A percentile compares a stretch with the other conserved stretches of the same genome.
phyloP scores from a whole-genome alignment of 2,329 filamentous ascomycete species.

The Sphaerulina populicola region DNA sequence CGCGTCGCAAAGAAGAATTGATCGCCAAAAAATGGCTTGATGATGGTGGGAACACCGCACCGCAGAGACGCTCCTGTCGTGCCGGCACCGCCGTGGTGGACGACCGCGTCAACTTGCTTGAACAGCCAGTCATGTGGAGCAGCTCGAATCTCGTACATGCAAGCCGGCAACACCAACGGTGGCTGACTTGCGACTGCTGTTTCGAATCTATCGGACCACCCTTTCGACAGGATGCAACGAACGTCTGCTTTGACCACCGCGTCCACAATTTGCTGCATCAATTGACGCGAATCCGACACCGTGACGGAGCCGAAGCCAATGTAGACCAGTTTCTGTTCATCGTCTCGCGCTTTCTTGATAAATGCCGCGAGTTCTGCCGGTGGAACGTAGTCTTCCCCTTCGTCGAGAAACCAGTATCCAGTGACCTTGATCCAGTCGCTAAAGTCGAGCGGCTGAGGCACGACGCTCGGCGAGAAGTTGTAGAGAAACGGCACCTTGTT shows the following conservation, averaged over 20 bases:
- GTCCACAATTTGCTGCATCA: constrained; percentile 89
- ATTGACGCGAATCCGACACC: constrained; percentile 75
- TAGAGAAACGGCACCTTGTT: constrained; percentile 98
- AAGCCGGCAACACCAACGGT: constrained; percentile 63
- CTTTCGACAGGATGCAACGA: constrained; percentile 88
- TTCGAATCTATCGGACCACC: constrained; percentile 81
- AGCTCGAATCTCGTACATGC: constrained; percentile 80
- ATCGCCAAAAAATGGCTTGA: constrained; percentile 95
- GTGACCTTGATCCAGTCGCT: constrained; percentile 97
- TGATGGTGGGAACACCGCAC: constrained; percentile 85
- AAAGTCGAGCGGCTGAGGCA: constrained; percentile 89
- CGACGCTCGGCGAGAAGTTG: constrained; percentile 90
- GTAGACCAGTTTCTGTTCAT: constrained; percentile 88
- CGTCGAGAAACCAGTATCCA: constrained; percentile 95
- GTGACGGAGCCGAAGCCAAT: constrained; percentile 96
- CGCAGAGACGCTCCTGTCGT: constrained; percentile 89
- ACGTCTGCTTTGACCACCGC: constrained; percentile 87
- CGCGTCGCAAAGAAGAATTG: constrained; percentile 91
- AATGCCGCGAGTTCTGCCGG: constrained; percentile 69
- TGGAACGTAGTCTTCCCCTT: constrained; percentile 61
- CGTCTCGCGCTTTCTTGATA: constrained; percentile 69
- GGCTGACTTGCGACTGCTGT: constrained; percentile 45
- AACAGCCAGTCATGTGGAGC: constrained; percentile 98
- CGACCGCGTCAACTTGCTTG: constrained; percentile 81
- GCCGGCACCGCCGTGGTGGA: constrained; percentile 88